A percentile compares a stretch with the other conserved stretches of the same genome.
These are phyloP conservation scores for Triticum dicoccoides DNA, from an alignment of 176 grass and related monocot genomes.

Conservation along the genomic window DNA sequence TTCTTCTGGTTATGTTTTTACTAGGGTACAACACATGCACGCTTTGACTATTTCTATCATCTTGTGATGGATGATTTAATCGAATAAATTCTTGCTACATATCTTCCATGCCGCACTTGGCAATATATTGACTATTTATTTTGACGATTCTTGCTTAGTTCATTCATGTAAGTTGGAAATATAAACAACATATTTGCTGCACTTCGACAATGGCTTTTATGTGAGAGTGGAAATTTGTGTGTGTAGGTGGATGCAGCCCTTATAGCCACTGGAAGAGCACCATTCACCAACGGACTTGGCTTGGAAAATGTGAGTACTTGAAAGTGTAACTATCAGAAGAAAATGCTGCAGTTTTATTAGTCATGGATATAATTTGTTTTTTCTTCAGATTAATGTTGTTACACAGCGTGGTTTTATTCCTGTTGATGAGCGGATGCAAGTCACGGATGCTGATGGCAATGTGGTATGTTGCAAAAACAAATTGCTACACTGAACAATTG, in stretches of 20 bases:
- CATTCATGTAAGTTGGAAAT: not conserved
- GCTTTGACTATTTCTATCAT: conserved; percentile 4
- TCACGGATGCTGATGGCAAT: conserved; percentile 76
- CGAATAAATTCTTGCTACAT: not conserved
- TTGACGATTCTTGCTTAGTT: not conserved
- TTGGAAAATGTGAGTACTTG: conserved; percentile 83
- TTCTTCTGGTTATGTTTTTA: not conserved
- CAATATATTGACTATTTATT: not conserved
- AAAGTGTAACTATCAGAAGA: conserved; percentile 8
- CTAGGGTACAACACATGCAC: not conserved
- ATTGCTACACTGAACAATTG: not conserved
- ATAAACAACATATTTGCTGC: not conserved
- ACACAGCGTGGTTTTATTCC: conserved; percentile 94
- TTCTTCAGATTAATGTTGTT: conserved; percentile 73
- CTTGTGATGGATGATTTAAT: conserved; percentile 11
- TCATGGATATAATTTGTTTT: conserved; percentile 22
- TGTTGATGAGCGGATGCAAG: conserved; percentile 91
- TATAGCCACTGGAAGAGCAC: conserved; percentile 96
- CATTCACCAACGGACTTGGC: conserved; percentile 93
- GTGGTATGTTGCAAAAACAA: conserved; percentile 48
- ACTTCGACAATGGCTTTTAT: not conserved
- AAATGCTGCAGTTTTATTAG: not conserved
- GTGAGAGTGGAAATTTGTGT: not conserved
- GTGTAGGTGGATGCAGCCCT: conserved; percentile 89
- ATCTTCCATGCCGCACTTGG: not conserved